Conservation (phyloP, 2,329 filamentous ascomycete genomes). For the Hansfordia pulvinata region DNA sequence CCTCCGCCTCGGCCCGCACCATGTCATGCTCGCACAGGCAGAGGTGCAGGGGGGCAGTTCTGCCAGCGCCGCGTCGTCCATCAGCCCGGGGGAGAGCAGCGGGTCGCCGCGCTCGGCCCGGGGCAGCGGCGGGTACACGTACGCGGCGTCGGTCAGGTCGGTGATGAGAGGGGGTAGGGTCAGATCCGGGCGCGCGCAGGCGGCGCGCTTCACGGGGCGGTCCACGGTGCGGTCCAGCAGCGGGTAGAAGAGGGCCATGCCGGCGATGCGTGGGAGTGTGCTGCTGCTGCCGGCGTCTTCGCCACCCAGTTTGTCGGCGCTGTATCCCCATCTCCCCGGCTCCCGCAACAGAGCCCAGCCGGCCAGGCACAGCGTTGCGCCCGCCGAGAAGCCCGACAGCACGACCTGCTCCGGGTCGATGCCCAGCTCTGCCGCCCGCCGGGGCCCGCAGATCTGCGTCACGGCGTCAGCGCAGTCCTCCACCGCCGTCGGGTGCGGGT, state of each 20-base stretch:
- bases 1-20: constrained; percentile 14
- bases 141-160: constrained; percentile 48
- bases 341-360: constrained; percentile 15
- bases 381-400: constrained; percentile 50
- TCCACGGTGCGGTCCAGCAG: constrained; percentile 44
- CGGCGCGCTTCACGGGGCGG: constrained; percentile 37
- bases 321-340: constrained; percentile 10
- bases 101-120: constrained; percentile 29
- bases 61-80: constrained; percentile 11
- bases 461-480: constrained; percentile 53
- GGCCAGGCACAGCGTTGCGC: constrained; percentile 37
- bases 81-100: constrained; percentile 33
- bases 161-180: constrained; percentile 43
- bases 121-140: constrained; percentile 36
- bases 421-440: constrained; percentile 40
- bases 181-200: constrained; percentile 38
- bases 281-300: no score
- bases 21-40: constrained; percentile 17
- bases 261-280: constrained; percentile 32
- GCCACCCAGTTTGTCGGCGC: no score
- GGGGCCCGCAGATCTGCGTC: constrained; percentile 38
- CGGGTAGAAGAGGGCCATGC: constrained; percentile 48
- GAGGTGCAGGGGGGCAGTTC: constrained; percentile 11
- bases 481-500: constrained; percentile 49
- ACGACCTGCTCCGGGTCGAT: constrained; percentile 42